Conservation (phyloP, 768 basidiomycete genomes). For the Lentinus tigrinus region DNA sequence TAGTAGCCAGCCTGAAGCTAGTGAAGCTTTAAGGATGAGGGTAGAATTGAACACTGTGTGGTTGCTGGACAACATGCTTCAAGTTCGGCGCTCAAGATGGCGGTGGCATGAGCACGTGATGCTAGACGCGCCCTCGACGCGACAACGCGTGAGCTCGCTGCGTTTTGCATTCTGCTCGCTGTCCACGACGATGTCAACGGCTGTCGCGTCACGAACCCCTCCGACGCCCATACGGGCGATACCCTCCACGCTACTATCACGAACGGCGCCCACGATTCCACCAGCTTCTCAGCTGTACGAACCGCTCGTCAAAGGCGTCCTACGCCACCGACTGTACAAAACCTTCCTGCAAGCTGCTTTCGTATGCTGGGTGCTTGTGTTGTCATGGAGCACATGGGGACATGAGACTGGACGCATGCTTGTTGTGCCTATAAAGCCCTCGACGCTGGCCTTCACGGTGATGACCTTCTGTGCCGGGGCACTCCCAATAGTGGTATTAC, state of each 20-base stretch:
- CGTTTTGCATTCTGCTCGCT: constrained; percentile 9
- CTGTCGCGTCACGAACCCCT: background rate
- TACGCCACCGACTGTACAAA: constrained; percentile 54
- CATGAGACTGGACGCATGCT: constrained; percentile 37
- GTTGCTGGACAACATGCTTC: no score
- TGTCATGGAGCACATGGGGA: constrained; percentile 44
- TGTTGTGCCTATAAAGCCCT: constrained; percentile 36
- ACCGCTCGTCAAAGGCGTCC: constrained; percentile 60
- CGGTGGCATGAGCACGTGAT: background rate
- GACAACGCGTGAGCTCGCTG: background rate
- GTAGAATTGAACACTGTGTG: no score
- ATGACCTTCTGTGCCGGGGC: constrained; percentile 52
- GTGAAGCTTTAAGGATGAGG: no score
- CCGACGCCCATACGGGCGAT: constrained; percentile 46
- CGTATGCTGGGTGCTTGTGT: constrained; percentile 44
- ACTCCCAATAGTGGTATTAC: constrained; percentile 54
- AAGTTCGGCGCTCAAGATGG: background rate
- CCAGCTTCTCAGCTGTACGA: constrained; percentile 60
- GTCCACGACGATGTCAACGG: constrained; percentile 14
- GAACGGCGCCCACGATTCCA: constrained; percentile 54
- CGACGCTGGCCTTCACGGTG: constrained; percentile 40
- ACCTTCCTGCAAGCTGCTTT: constrained; percentile 42
- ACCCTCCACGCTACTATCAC: constrained; percentile 35
- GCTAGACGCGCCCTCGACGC: background rate
- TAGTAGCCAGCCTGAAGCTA: no score